Base-by-base conservation (phyloP, 2,329 filamentous ascomycete species). In the Pyrenophora teres region DNA sequence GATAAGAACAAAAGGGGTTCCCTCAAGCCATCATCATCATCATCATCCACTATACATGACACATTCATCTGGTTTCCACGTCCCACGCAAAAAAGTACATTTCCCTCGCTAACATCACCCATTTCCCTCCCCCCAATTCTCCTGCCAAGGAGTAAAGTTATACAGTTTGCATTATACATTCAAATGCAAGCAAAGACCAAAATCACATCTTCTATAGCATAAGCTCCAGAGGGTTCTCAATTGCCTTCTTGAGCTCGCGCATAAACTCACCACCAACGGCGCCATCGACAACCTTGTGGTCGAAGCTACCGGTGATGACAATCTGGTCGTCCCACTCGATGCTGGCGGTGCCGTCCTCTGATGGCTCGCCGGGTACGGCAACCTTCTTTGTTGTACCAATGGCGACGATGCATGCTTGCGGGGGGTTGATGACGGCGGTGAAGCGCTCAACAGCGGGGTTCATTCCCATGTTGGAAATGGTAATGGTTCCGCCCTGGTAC, bases 401-500 rank as follows among this genome's bases (percentile, higher is more conserved):
- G 48, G 94, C 93, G 59, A 99, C 83, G 75, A 99, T 99, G 72
- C 87, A 89, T 47, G 94, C 90, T 81, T 99, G 95, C 46, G 94
- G 94, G 63, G 95, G 94, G 86, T 99, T 99, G 84, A 99, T 96
- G 72, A 99, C 89, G 64, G 94, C 94, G 45, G 94, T 97, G 81
- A 99, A 99, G 75, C 92, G 86, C 79, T 97, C 92, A 59, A 99
- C 88, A 43, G 94, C 93, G 40, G 87, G 73, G 85, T 99, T 99
- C 94, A 99, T 99, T 78, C 94, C 94, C 94, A 99, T 96, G 86
- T 99, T 99, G 80, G 90, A 96, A 79, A 99, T 97, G 77, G 93
- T 97, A 80, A 99, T 96, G 75, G 91, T 96, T 75, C 94, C 94
- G 50, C 94, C 94, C 83, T 97, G 93, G 86, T 96, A 99, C 80